phyloP scores from a whole-genome alignment of 345 rosid genomes.

The Theobroma cacao region DNA sequence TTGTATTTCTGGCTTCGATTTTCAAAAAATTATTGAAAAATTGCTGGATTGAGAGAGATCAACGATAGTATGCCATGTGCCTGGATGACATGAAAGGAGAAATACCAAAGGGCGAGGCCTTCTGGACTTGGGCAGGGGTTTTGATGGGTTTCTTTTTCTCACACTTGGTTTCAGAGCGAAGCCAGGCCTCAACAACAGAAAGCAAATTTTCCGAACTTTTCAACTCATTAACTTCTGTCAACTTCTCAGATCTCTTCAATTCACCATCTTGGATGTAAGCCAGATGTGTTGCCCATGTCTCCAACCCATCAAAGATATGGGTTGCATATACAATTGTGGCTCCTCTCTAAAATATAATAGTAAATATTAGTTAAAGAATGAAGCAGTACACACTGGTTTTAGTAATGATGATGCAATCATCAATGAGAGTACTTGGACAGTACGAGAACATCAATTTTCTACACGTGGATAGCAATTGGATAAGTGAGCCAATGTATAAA shows the following conservation, averaged over 20 bases:
- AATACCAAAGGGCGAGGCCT: constrained; percentile 41
- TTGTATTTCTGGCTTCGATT: background rate
- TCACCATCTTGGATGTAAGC: constrained; percentile 88
- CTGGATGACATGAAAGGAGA: constrained; percentile 77
- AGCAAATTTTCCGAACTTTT: constrained; percentile 68
- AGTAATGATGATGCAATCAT: background rate
- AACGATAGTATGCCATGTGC: constrained; percentile 93
- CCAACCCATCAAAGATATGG: constrained; percentile 89
- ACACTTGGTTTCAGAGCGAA: constrained; percentile 62
- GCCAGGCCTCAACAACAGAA: constrained; percentile 84
- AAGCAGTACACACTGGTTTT: background rate
- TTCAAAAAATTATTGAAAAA: background rate
- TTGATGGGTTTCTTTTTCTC: constrained; percentile 50
- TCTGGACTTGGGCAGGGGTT: constrained; percentile 41
- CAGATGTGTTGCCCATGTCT: constrained; percentile 87
- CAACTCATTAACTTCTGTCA: constrained; percentile 58
- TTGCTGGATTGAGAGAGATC: constrained; percentile 19
- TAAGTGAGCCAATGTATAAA: background rate
- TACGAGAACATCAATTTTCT: background rate
- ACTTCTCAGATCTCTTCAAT: constrained; percentile 50
- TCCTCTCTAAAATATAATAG: constrained; percentile 48
- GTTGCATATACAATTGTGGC: constrained; percentile 91
- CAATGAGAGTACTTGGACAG: background rate
- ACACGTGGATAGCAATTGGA: background rate
- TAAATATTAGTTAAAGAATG: background rate